Conservation (phyloP, 495 filamentous ascomycete genomes). For the Xeromyces bisporus region DNA sequence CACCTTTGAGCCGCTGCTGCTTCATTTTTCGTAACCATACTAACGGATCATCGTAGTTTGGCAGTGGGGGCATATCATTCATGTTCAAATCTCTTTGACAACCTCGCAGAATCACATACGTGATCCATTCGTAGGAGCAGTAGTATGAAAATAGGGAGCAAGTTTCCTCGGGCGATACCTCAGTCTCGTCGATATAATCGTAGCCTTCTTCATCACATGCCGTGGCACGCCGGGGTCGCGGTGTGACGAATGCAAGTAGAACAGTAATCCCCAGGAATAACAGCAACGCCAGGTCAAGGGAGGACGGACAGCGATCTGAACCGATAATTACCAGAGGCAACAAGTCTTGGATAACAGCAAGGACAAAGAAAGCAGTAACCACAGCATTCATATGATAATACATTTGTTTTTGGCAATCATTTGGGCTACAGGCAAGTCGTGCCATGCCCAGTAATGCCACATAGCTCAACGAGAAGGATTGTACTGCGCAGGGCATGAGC, state of each 20-base stretch:
- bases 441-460: constrained; percentile 4
- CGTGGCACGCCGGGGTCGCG: constrained; percentile 6
- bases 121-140: constrained; percentile 32
- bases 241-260: constrained; percentile 5
- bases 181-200: constrained; percentile 5
- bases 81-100: constrained; percentile 24
- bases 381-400: constrained; percentile 10
- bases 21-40: constrained; percentile 22
- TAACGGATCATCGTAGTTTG: constrained; percentile 32
- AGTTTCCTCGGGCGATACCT: constrained; percentile 29
- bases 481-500: constrained; percentile 6
- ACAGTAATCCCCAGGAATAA: constrained; percentile 6
- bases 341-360: constrained; percentile 6
- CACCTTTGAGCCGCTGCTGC: constrained; percentile 18
- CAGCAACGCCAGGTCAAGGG: constrained; percentile 2
- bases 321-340: constrained; percentile 9
- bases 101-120: constrained; percentile 27
- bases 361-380: constrained; percentile 2
- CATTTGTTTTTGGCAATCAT: constrained; percentile 1
- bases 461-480: constrained; percentile 8
- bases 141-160: constrained; percentile 31
- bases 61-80: constrained; percentile 29
- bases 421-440: constrained; percentile 2
- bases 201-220: constrained; percentile 2
- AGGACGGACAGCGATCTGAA: constrained; percentile 4